Base-by-base conservation (phyloP, 176 grass and related monocot species). In the Saccharum officinarum region DNA sequence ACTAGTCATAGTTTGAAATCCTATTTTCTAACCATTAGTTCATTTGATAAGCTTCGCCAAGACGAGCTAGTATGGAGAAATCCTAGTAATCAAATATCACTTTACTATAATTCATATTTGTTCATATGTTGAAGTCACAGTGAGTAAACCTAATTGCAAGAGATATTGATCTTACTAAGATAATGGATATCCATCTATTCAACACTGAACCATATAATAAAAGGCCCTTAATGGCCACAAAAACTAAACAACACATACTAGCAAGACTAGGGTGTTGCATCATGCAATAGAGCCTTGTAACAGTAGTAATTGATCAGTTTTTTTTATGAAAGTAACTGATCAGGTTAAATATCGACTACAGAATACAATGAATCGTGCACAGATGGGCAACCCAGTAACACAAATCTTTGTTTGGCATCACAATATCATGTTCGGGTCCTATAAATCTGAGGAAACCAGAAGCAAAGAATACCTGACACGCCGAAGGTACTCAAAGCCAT, bases 401-500 rank as follows among this genome's bases (percentile, higher is more conserved):
- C 3, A 38, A 8, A 61, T 26, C 1, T 15, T 0, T 49, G 22
- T 23, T 36, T 3, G 1, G 16, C 18, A 61, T 33, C 33, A 39
- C 47, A 18, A 25, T 86, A 49, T 9, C 4, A 0, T 59, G 55
- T 23, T 23, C 8, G 2, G 11, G 3, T 34, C 7, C 25, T 77
- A 15, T n/a, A 68, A 14, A 12, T 2, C 5, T 5, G 3, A 23
- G 16, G 67, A 30, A 40, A 82, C 4, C 0, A 31, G 9, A 25
- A 79, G 1, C 0, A 38, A 79, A 73, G 28, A 46, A 34, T 79
- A 98, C 93, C 93, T 98, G 89, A 98, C 96, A 71, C 93, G 93
- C 45, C 96, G 87, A 54, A 98, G 91, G 85, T 94, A 98, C 89
- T 98, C 96, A 6, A 93, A 94, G 20, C 96, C 96, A 40, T 98